Conservation (phyloP, 768 basidiomycete species). For the Mycena vulgaris region DNA sequence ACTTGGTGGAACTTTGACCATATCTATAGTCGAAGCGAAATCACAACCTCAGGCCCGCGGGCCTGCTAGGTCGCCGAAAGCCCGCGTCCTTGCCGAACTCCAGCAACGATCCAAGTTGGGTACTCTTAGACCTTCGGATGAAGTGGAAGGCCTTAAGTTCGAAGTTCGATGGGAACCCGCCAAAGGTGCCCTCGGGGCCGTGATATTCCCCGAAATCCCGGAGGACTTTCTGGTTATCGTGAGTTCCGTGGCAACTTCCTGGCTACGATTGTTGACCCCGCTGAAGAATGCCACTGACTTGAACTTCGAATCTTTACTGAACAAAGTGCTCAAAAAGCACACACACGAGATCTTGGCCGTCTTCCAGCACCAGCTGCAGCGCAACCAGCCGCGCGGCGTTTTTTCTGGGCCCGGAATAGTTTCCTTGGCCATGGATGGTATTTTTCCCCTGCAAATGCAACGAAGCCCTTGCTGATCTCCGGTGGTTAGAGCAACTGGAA, state of each 20-base stretch:
- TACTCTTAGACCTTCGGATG: conserved; percentile 73
- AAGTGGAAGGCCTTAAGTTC: conserved; percentile 79
- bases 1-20: conserved; percentile 80
- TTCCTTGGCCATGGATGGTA: conserved; percentile 70
- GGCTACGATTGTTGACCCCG: background rate
- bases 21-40: conserved; percentile 76
- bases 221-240: conserved; percentile 70
- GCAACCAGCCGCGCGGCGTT: conserved; percentile 64
- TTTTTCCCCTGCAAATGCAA: background rate
- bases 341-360: conserved; percentile 71
- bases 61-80: conserved; percentile 68
- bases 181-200: conserved; percentile 74
- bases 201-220: conserved; percentile 63
- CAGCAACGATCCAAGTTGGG: conserved; percentile 77
- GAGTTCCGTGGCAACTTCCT: conserved; percentile 47
- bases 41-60: conserved; percentile 54
- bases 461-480: background rate
- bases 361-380: conserved; percentile 70
- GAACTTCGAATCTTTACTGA: conserved; percentile 81
- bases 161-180: conserved; percentile 86
- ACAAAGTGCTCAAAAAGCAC: conserved; percentile 76
- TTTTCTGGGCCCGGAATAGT: conserved; percentile 78
- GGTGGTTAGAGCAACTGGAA: conserved; percentile 62
- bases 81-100: conserved; percentile 71
- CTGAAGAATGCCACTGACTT: conserved; percentile 74